Percentiles rank a stretch among this genome's conserved stretches.
phyloP scores from a whole-genome alignment of 179 eudicot species.

The Actinidia chinensis region DNA sequence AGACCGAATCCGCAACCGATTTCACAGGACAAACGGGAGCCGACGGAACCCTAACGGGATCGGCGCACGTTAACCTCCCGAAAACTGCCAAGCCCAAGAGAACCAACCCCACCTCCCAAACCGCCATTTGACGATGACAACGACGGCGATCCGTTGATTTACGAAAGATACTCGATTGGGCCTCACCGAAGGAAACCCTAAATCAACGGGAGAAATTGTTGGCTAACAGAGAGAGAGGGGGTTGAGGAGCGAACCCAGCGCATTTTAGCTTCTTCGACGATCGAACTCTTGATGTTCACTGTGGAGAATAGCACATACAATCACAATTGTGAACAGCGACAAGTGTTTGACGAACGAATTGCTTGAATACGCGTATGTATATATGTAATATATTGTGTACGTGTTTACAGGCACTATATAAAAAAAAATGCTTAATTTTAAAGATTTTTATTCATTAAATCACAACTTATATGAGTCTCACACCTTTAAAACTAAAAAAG shows the following conservation, averaged over 20 bases:
- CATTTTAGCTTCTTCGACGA: constrained; percentile 2
- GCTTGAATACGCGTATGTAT: too few species aligned
- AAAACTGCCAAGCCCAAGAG: constrained; percentile 32
- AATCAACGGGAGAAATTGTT: constrained; percentile 1
- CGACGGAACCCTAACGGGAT: constrained; percentile 40
- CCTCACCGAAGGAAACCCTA: background rate
- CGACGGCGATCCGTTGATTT: too few species aligned
- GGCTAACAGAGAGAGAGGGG: background rate
- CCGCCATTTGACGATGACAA: constrained; percentile 14
- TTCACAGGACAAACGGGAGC: constrained; percentile 39
- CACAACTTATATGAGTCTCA: too few species aligned
- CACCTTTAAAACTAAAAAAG: too few species aligned
- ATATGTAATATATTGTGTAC: too few species aligned
- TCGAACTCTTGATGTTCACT: background rate
- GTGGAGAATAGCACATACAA: background rate
- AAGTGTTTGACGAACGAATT: too few species aligned
- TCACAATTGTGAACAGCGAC: background rate
- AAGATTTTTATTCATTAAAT: too few species aligned
- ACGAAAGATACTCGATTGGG: background rate
- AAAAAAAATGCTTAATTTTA: too few species aligned
- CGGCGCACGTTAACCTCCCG: constrained; percentile 41
- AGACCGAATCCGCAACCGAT: constrained; percentile 47
- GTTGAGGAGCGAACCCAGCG: background rate
- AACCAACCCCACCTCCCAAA: constrained; percentile 36
- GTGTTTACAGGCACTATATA: too few species aligned